Evolutionary conservation across 2,329 filamentous ascomycete species (phyloP), one percentile per base, ranked within the genome.

Genomic region (Apiospora koreana): DNA sequence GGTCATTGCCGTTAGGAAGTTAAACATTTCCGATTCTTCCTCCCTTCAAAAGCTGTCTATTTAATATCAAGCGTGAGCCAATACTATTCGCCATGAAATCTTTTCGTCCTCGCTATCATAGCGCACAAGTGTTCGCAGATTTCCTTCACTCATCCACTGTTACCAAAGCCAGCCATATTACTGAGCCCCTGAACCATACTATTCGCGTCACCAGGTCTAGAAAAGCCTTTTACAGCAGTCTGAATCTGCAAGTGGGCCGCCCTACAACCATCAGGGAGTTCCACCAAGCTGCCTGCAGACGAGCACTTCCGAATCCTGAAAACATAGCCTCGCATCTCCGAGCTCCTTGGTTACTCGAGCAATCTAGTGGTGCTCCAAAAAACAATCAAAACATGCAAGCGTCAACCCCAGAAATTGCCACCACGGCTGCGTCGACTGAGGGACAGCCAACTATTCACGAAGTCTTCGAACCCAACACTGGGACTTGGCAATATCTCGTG

Each of bases 401-500:
- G 8, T n/a, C 31, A 38, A n/a, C 31, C 31, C 54, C 54, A 5
- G 54, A 62, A 28, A 10, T n/a, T 1, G 65, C 69, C 72, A 69
- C 50, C 38, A 71, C 69, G 38, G 10, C 41, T 21, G 12, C 68
- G 25, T 23, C 68, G 12, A 42, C 45, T 41, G 16, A 70, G 41
- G 18, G 28, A 31, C 71, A 84, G 67, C 82, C 84, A 9, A 76
- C 71, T 3, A 74, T 85, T 14, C 81, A 84, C 70, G 65, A 77
- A 7, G 58, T 84, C 1, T 85, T 83, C 64, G 82, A 84, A 67
- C 71, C 76, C 1, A 68, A 73, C 8, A 84, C 89, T 0, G 82
- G 81, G 12, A 89, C 88, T 14, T 91, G 86, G 86, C 89, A 91
- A 75, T 90, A 90, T 72, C 73, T 91, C 0, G 84, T 92, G 1